Percentiles rank a stretch among this genome's conserved stretches.
Conservation (phyloP, 352 stramenopile genomes). For the Thraustochytrium striatum region DNA sequence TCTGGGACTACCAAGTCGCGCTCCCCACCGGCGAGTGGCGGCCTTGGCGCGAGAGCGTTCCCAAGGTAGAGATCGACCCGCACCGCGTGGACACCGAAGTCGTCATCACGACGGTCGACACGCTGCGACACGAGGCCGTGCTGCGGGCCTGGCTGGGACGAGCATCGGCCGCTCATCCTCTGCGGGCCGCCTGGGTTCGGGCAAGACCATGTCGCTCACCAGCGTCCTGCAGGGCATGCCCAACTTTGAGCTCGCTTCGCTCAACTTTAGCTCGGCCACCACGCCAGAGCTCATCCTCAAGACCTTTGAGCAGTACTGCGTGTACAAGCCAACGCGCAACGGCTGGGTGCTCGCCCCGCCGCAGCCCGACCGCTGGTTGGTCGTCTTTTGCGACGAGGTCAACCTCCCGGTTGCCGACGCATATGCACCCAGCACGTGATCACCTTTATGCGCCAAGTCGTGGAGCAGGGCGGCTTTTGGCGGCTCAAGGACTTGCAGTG, state of each 20-base stretch:
- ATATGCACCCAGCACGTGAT: slow-evolving; percentile 99
- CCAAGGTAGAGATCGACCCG: slow-evolving; percentile 94
- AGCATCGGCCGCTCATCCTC: slow-evolving; percentile 92
- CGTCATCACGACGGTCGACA: slow-evolving; percentile 99
- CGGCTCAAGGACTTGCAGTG: slow-evolving; percentile 69
- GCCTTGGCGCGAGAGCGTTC: slow-evolving; percentile 90
- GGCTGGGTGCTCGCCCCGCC: slow-evolving; percentile 89
- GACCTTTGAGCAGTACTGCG: slow-evolving; percentile 96
- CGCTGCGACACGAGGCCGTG: slow-evolving; percentile 95
- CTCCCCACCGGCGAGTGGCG: slow-evolving; percentile 94
- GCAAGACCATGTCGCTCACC: slow-evolving; percentile 99
- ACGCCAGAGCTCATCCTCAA: slow-evolving; percentile 94
- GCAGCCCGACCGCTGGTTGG: slow-evolving; percentile 88
- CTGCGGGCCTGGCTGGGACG: slow-evolving; percentile 92
- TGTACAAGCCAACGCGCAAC: slow-evolving; percentile 93
- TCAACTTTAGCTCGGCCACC: slow-evolving; percentile 99
- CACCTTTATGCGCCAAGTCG: slow-evolving; percentile 96
- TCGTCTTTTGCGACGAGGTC: slow-evolving; percentile 99
- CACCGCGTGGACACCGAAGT: slow-evolving; percentile 61
- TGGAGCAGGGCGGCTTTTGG: slow-evolving; percentile 94
- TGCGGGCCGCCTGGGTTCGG: slow-evolving; percentile 95
- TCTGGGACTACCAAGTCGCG: slow-evolving; percentile 93
- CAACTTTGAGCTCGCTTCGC: slow-evolving; percentile 92
- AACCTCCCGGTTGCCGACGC: slow-evolving; percentile 96
- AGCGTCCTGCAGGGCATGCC: slow-evolving; percentile 94